Evolutionary conservation across 2,329 filamentous ascomycete genomes (phyloP).

Genomic region (Endocalyx cinctus): DNA sequence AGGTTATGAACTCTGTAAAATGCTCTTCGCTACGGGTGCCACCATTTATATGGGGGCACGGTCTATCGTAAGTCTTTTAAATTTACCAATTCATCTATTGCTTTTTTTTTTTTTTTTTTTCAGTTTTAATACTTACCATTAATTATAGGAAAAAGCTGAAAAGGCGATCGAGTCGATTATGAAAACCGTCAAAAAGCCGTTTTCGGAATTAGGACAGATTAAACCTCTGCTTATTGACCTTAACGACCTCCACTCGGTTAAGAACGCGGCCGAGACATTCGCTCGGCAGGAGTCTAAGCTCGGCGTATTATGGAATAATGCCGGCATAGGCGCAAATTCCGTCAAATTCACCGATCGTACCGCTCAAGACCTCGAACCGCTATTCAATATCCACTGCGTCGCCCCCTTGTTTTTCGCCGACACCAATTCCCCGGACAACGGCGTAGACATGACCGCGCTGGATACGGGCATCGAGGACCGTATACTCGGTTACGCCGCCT

Average conservation of each 20-base stretch:
- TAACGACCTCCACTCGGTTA: slow-evolving; percentile 36
- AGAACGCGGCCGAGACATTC: slow-evolving; percentile 32
- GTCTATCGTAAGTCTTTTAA: not conserved
- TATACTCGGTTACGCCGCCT: not conserved
- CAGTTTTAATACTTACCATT: not conserved
- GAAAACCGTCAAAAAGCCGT: not conserved
- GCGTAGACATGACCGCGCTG: not conserved
- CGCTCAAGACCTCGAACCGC: not conserved
- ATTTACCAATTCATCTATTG: too few species aligned
- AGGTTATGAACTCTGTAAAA: not conserved
- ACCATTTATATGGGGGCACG: not conserved
- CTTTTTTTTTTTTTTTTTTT: not conserved
- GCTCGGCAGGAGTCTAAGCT: slow-evolving; percentile 31
- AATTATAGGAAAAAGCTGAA: not conserved
- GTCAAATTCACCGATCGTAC: slow-evolving; percentile 1
- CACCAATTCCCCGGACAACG: not conserved
- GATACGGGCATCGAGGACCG: not conserved
- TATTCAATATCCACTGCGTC: not conserved
- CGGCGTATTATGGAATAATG: slow-evolving; percentile 40
- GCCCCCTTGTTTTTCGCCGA: not conserved
- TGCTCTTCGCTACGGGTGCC: not conserved
- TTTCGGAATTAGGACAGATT: slow-evolving; percentile 13
- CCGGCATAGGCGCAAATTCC: slow-evolving; percentile 8
- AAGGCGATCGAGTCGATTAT: not conserved
- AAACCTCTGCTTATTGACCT: slow-evolving; percentile 36